These are phyloP conservation scores for Calonectria naviculata DNA, from an alignment of 2,329 filamentous ascomycete species.

Conservation along the genomic window DNA sequence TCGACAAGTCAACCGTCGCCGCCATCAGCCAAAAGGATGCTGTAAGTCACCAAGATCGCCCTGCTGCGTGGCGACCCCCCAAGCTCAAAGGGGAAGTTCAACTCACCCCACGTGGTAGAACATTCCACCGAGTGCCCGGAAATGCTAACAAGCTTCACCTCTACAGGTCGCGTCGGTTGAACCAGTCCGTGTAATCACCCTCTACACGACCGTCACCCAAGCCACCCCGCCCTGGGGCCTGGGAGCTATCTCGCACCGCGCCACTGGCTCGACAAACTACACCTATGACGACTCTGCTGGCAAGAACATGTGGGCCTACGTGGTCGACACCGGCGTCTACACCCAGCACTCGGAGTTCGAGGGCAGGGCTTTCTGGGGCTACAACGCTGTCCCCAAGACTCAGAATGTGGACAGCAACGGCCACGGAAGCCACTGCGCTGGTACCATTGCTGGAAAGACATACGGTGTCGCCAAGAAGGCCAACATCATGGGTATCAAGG, in stretches of 20 bases:
- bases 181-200: slow-evolving; percentile 41
- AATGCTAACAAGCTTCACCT: not conserved
- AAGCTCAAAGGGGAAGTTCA: not conserved
- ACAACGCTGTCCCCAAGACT: slow-evolving; percentile 47
- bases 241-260: slow-evolving; percentile 55
- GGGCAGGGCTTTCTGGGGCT: slow-evolving; percentile 52
- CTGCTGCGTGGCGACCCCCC: not conserved
- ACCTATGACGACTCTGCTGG: slow-evolving; percentile 55
- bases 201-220: slow-evolving; percentile 48
- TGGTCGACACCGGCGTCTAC: slow-evolving; percentile 66
- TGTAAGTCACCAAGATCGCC: slow-evolving; percentile 43
- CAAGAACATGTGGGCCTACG: slow-evolving; percentile 58
- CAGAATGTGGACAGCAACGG: slow-evolving; percentile 51
- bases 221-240: slow-evolving; percentile 55
- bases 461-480: slow-evolving; percentile 59
- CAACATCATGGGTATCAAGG: slow-evolving; percentile 57
- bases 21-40: slow-evolving; percentile 51
- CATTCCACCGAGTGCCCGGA: not conserved
- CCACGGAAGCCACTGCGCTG: slow-evolving; percentile 61
- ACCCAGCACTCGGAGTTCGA: slow-evolving; percentile 57
- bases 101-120: not conserved
- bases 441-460: slow-evolving; percentile 55
- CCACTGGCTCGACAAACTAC: slow-evolving; percentile 48
- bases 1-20: slow-evolving; percentile 54
- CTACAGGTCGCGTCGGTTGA: slow-evolving; percentile 47